phyloP scores from a whole-genome alignment of 2,329 filamentous ascomycete genomes.

The Aspergillus neotritici region DNA sequence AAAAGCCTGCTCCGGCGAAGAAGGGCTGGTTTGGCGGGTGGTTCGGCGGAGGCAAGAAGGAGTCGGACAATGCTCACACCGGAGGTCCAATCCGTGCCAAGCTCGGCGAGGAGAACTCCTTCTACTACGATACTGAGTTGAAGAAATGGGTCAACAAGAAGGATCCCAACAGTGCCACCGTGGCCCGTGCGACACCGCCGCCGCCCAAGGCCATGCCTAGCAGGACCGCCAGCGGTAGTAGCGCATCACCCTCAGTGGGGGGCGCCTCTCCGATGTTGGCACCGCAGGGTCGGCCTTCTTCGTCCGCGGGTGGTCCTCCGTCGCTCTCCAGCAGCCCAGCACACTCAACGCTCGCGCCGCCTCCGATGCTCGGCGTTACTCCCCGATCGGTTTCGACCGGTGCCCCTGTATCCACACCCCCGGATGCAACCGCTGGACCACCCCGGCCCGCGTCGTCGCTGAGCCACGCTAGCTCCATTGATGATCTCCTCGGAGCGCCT shows the following conservation, averaged over 20 bases:
- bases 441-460: constrained; percentile 71
- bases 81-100: constrained; percentile 75
- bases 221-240: constrained; percentile 50
- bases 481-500: constrained; percentile 77
- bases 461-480: constrained; percentile 90
- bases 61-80: constrained; percentile 39
- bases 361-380: constrained; percentile 20
- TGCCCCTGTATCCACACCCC: constrained; percentile 30
- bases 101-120: constrained; percentile 85
- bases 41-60: constrained; percentile 63
- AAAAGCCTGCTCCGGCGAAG: constrained; percentile 27
- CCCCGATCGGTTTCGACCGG: constrained; percentile 36
- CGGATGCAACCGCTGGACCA: constrained; percentile 38
- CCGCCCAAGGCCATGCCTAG: constrained; percentile 59
- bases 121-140: constrained; percentile 91
- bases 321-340: constrained; percentile 29
- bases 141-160: constrained; percentile 99
- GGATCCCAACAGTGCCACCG: constrained; percentile 58
- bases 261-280: constrained; percentile 18
- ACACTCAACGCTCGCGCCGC: constrained; percentile 23
- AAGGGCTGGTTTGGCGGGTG: constrained; percentile 73
- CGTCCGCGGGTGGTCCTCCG: constrained; percentile 25
- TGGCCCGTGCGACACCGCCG: constrained; percentile 64
- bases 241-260: constrained; percentile 44
- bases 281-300: constrained; percentile 28